Evolutionary conservation across 1,139 yeast species (phyloP), one percentile per base, ranked within the genome.

Genomic region (Candida tunisiensis): DNA sequence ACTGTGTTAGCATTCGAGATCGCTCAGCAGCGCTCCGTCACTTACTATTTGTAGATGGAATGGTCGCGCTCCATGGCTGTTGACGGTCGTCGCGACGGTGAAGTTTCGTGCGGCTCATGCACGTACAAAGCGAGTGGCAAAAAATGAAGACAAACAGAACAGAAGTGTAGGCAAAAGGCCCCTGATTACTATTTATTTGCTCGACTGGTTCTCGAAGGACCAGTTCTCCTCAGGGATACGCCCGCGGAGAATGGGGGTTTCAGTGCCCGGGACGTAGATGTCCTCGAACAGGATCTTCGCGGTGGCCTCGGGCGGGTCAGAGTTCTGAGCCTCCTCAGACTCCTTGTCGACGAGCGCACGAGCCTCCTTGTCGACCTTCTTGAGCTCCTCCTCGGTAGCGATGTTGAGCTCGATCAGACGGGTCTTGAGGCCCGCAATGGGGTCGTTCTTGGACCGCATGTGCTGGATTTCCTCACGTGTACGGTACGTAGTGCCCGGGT

Each of bases 381-480:
- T 82, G 57, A 88, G 69, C 65, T 88, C 96, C 33, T 75, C 92
- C 65, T 88, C 98, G 37, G 91, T 65, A 37, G 94, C 92, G 45
- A 88, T 71, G 35, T 67, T 70, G 54, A 72, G 65, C 42, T 83
- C 95, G 47, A 85, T 57, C 45, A 88, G 64, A 35, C 72, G 77
- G 48, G 74, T 73, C 70, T 85, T 85, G 53, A 88, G 72, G 41
- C 96, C 96, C 34, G 94, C 88, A 57, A 88, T 83, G 46, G 96
- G 95, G 57, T 88, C 98, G 55, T 78, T 83, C 65, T 85, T 77
- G 26, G 95, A 82, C 68, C 98, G 78, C 95, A 88, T 85, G 67
- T 88, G 91, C 63, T 85, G 96, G 44, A 88, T 92, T 66, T 88
- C 98, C 64, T 88, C 98, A 66, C 98, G 83, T 53, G 98, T 88